phyloP scores from a whole-genome alignment of 2,329 filamentous ascomycete species.

The Colletotrichum simmondsii region DNA sequence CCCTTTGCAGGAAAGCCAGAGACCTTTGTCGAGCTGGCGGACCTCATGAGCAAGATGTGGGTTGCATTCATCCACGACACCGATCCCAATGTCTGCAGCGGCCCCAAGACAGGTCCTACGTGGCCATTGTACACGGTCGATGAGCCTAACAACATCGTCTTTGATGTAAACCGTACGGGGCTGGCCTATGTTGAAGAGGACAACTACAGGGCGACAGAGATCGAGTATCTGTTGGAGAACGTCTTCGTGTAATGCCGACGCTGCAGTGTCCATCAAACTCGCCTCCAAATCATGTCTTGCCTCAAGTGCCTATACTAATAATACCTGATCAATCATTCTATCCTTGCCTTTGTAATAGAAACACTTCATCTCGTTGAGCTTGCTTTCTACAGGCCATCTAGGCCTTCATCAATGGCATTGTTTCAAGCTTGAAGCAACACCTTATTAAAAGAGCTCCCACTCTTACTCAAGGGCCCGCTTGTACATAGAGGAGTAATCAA shows the following conservation, averaged over 20 bases:
- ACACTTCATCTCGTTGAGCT: neutral
- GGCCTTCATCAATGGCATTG: neutral
- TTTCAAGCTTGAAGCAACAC: neutral
- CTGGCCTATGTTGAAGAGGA: slow-evolving; percentile 55
- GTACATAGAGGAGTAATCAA: neutral
- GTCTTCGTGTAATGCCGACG: neutral
- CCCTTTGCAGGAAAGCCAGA: slow-evolving; percentile 54
- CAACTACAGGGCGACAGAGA: slow-evolving; percentile 53
- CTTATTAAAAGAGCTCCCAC: neutral
- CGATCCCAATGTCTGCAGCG: slow-evolving; percentile 50
- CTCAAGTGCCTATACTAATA: neutral
- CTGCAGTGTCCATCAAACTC: too few relatives aligned
- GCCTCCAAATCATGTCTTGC: too few relatives aligned
- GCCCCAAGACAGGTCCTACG: slow-evolving; percentile 1
- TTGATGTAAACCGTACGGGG: slow-evolving; percentile 57
- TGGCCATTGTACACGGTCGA: slow-evolving; percentile 57
- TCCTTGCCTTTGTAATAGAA: neutral
- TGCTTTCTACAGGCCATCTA: neutral
- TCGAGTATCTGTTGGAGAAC: slow-evolving; percentile 47
- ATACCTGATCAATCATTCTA: neutral
- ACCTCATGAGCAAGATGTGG: slow-evolving; percentile 63
- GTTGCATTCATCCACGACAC: slow-evolving; percentile 57
- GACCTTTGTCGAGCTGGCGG: slow-evolving; percentile 53
- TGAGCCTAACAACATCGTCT: slow-evolving; percentile 58
- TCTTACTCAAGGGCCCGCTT: neutral